Evolutionary conservation across 2,329 filamentous ascomycete genomes (phyloP).

Genomic region (Elsinoe fawcettii): DNA sequence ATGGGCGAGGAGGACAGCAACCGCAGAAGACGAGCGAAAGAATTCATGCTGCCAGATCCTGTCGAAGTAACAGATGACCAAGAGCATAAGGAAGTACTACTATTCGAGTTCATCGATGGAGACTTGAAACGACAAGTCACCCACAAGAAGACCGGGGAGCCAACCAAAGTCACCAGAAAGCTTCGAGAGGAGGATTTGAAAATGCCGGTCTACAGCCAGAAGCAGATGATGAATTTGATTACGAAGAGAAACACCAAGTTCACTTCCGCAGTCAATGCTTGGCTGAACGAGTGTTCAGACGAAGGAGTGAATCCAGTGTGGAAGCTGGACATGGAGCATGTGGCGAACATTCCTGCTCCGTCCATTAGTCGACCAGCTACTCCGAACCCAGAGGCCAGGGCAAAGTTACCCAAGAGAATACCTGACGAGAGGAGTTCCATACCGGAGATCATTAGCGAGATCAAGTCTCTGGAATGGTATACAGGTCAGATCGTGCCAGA

Average conservation of each 20-base stretch:
- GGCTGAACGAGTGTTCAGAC: constrained; percentile 64
- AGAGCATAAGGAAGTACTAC: constrained; percentile 58
- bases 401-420: constrained; percentile 59
- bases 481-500: constrained; percentile 86
- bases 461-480: constrained; percentile 81
- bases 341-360: constrained; percentile 55
- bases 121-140: constrained; percentile 76
- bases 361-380: constrained; percentile 38
- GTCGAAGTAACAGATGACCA: constrained; percentile 29
- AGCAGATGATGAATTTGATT: constrained; percentile 82
- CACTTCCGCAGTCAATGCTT: constrained; percentile 63
- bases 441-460: constrained; percentile 74
- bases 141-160: constrained; percentile 64
- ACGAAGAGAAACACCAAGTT: constrained; percentile 86
- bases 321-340: constrained; percentile 52
- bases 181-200: constrained; percentile 72
- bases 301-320: constrained; percentile 60
- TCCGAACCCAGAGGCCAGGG: constrained; percentile 33
- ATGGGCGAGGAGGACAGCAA: constrained; percentile 62
- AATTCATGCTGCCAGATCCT: constrained; percentile 39
- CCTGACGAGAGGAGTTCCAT: constrained; percentile 73
- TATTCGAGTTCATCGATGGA: constrained; percentile 89
- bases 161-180: constrained; percentile 58
- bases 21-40: constrained; percentile 48
- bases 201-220: constrained; percentile 88